Base-by-base conservation (phyloP, 139 green algal genomes). In the Chlorella vulgaris region DNA sequence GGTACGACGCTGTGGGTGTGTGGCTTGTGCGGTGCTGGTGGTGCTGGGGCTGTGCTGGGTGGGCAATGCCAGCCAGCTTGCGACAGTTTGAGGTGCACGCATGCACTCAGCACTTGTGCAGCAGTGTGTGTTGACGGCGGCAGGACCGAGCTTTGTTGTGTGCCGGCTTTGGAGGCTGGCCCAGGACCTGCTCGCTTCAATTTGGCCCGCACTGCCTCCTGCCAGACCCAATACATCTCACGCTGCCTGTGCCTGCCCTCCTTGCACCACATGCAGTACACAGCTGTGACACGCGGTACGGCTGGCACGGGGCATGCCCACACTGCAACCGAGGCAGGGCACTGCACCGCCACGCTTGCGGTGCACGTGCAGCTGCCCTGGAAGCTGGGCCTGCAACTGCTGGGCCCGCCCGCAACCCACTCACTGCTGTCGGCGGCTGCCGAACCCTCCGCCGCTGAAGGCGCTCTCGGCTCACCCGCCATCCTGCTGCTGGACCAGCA, bases 351-450 rank as follows among this genome's bases (percentile, higher is more conserved):
- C 15, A 40, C 31, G 2, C 42, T 79, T 24, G 19, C 58, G 35
- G 4, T 79, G 35, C 73, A 47, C 3, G 73, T 79, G 36, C 73
- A 79, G 73, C 53, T 69, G 53, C 73, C 73, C 24, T 79, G 73
- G 73, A 55, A 47, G 62, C 50, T 83, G 65, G 66, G 38, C 28
- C 24, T 77, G 35, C 63, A 76, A 33, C 47, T 83, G 63, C 35
- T 76, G 65, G 77, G 77, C 1, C 65, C 77, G 13, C 63, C 77
- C 8, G 47, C 38, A 31, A 83, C 77, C 7, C 77, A 83, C 77
- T 69, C 77, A 24, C 65, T 83, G 35, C 65, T 83, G 36, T 38
- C 74, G 21, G 55, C 22, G 4, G 4, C 74, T 7, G 19, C 36
- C 36, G 38, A 31, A 2, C 15, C 26, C 74, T 19, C 50, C 58